Percentiles rank a stretch among this genome's conserved stretches.
Evolutionary conservation across 176 grass and related monocot species (phyloP).

Genomic region (Typha latifolia): DNA sequence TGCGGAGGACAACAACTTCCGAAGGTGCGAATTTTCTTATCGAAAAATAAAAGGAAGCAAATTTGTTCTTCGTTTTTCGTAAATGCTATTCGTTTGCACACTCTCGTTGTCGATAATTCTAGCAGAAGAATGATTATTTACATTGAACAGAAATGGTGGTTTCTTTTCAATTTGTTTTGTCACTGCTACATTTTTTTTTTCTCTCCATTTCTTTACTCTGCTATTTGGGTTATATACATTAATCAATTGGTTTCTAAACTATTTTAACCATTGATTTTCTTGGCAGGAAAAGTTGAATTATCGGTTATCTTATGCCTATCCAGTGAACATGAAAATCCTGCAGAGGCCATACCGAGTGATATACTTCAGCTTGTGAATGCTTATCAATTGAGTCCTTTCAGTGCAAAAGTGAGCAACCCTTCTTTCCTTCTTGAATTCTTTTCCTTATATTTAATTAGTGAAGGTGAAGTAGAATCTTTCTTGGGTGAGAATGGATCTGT

Average conservation of each 20-base stretch:
- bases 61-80: not conserved
- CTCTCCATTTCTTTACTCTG: no score
- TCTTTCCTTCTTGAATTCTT: slow-evolving; percentile 1
- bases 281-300: slow-evolving; percentile 58
- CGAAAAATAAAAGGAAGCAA: not conserved
- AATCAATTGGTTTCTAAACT: not conserved
- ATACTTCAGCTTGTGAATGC: slow-evolving; percentile 45
- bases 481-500: not conserved
- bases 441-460: not conserved
- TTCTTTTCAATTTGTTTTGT: slow-evolving; percentile 3
- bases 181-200: no score
- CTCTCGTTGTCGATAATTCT: not conserved
- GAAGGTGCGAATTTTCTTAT: slow-evolving; percentile 18
- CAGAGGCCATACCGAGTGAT: slow-evolving; percentile 36
- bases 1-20: slow-evolving; percentile 20
- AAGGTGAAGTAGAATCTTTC: not conserved
- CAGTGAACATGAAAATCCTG: slow-evolving; percentile 32
- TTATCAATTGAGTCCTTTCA: slow-evolving; percentile 49
- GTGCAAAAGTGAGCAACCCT: slow-evolving; percentile 46
- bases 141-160: not conserved
- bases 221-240: not conserved
- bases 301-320: slow-evolving; percentile 74
- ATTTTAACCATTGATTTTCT: slow-evolving; percentile 5
- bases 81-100: not conserved
- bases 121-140: no score